phyloP scores from a whole-genome alignment of 2,329 filamentous ascomycete species.

The Neofusicoccum sp. region DNA sequence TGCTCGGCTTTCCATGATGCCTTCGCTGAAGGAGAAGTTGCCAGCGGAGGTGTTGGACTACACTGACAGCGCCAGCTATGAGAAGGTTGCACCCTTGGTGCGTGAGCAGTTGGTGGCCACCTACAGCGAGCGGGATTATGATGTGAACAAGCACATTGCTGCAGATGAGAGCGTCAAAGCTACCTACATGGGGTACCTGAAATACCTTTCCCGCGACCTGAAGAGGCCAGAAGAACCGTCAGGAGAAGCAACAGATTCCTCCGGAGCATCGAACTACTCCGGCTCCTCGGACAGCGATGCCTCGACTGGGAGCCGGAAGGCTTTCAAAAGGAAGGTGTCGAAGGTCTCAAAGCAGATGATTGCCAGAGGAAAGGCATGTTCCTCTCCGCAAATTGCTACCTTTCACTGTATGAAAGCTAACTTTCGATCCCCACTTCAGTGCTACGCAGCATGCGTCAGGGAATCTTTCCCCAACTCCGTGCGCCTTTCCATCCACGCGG shows the following conservation, averaged over 20 bases:
- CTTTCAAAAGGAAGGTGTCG: conserved; percentile 27
- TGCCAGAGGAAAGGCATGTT: conserved; percentile 24
- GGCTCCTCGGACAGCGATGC: conserved; percentile 16
- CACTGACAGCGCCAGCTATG: conserved; percentile 21
- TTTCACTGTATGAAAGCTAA: background rate
- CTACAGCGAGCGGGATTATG: conserved; percentile 30
- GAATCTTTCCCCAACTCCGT: conserved; percentile 23
- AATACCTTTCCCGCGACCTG: conserved; percentile 29
- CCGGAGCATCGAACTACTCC: background rate
- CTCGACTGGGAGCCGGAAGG: conserved; percentile 13
- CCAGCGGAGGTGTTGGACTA: conserved; percentile 33
- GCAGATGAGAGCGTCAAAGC: conserved; percentile 22
- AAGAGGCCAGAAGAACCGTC: conserved; percentile 3
- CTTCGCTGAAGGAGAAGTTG: conserved; percentile 1
- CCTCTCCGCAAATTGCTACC: conserved; percentile 12
- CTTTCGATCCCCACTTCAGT: conserved; percentile 12
- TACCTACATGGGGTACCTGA: conserved; percentile 30
- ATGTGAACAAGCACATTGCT: conserved; percentile 31
- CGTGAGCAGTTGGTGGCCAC: conserved; percentile 26
- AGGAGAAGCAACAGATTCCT: conserved; percentile 8
- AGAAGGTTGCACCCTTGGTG: conserved; percentile 24
- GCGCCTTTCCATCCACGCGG: conserved; percentile 33
- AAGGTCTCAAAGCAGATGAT: conserved; percentile 30
- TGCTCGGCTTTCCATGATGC: conserved; percentile 30
- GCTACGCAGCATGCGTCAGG: conserved; percentile 20